Conservation (phyloP, 495 filamentous ascomycete genomes). For the Rhizodiscina lignyota region DNA sequence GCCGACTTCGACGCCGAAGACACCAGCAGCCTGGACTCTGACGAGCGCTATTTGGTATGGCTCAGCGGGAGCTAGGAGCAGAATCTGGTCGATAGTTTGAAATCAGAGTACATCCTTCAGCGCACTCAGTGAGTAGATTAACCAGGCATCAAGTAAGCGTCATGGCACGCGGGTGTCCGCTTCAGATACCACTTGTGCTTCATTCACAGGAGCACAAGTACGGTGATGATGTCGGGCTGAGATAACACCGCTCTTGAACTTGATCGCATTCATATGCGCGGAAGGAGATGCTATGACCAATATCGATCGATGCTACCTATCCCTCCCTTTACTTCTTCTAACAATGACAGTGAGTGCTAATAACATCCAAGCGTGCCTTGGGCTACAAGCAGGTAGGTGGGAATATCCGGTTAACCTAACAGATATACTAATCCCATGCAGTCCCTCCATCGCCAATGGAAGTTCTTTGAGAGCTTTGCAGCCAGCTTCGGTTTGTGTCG, state of each 20-base stretch:
- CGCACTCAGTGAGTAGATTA: not conserved
- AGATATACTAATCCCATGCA: constrained; percentile 1
- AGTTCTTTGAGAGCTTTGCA: constrained; percentile 36
- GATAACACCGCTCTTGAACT: constrained; percentile 21
- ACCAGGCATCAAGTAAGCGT: too few species aligned
- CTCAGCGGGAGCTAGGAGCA: constrained; percentile 1
- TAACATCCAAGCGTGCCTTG: constrained; percentile 9
- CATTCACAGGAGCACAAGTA: not conserved
- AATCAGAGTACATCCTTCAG: not conserved
- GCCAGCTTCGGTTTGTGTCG: constrained; percentile 34
- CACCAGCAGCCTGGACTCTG: constrained; percentile 12
- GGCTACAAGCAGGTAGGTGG: constrained; percentile 16
- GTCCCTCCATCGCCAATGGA: constrained; percentile 16
- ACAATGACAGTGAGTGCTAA: constrained; percentile 1
- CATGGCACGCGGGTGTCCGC: constrained; percentile 19
- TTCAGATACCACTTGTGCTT: constrained; percentile 1
- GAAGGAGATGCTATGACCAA: constrained; percentile 19
- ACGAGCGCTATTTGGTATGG: constrained; percentile 17
- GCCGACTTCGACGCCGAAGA: constrained; percentile 16
- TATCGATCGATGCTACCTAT: too few species aligned
- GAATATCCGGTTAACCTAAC: not conserved
- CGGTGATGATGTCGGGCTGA: constrained; percentile 12
- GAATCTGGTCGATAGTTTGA: constrained; percentile 3
- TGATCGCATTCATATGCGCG: constrained; percentile 18
- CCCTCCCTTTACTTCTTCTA: constrained; percentile 3